phyloP scores from a whole-genome alignment of 495 filamentous ascomycete species.

The Hyaloscypha finlandica region DNA sequence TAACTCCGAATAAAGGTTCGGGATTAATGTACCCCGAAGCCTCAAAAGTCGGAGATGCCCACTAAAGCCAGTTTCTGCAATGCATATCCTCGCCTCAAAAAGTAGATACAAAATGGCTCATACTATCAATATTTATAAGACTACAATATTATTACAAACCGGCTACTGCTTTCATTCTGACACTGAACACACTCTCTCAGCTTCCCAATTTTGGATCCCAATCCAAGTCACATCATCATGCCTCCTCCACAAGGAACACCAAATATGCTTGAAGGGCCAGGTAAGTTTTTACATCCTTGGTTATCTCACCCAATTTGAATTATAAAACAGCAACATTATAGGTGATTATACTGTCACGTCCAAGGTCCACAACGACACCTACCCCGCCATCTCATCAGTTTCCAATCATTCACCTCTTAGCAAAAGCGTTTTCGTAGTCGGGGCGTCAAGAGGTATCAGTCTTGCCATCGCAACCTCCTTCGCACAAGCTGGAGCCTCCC shows the following conservation, averaged over 20 bases:
- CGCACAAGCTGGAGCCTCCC: conserved; percentile 42
- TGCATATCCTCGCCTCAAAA: too few species aligned
- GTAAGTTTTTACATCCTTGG: conserved; percentile 2
- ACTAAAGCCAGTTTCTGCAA: too few species aligned
- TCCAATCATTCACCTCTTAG: neutral
- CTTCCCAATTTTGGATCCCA: neutral
- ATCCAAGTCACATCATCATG: conserved; percentile 5
- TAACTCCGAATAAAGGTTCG: too few species aligned
- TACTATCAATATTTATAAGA: too few species aligned
- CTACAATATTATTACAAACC: too few species aligned
- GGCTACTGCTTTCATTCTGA: too few species aligned
- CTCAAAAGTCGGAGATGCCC: too few species aligned
- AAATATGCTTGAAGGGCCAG: conserved; percentile 21
- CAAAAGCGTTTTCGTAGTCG: conserved; percentile 48
- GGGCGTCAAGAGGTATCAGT: conserved; percentile 51
- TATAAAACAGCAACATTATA: neutral
- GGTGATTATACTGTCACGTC: conserved; percentile 17
- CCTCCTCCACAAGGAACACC: conserved; percentile 18
- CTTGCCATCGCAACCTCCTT: conserved; percentile 45
- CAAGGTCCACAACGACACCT: conserved; percentile 18
- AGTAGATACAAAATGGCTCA: too few species aligned
- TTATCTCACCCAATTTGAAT: too few species aligned
- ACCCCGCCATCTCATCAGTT: conserved; percentile 15
- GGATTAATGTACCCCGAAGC: too few species aligned
- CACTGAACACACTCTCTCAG: too few species aligned